phyloP scores from a whole-genome alignment of 1,284 basidiomycete genomes.

The Trametes sp. region DNA sequence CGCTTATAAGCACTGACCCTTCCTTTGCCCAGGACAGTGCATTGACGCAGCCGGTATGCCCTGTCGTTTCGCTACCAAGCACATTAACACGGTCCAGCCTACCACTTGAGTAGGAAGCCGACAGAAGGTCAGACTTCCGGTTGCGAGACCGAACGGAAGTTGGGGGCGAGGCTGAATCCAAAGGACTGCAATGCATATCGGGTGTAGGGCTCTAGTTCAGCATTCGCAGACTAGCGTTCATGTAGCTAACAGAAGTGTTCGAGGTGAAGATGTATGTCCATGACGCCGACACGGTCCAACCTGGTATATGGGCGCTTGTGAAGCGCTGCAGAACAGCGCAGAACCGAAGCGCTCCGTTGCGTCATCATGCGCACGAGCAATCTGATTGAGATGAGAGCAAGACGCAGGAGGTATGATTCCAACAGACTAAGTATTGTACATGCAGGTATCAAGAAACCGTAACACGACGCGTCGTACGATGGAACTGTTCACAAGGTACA shows the following conservation, averaged over 20 bases:
- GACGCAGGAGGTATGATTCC: slow-evolving; percentile 13
- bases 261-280: too few relatives aligned
- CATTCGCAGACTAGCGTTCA: too few relatives aligned
- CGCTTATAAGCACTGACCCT: slow-evolving; percentile 78
- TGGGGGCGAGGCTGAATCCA: slow-evolving; percentile 4
- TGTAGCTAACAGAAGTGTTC: too few relatives aligned
- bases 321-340: background rate
- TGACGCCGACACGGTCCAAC: too few relatives aligned
- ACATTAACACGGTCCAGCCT: slow-evolving; percentile 63
- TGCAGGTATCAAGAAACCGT: slow-evolving; percentile 28
- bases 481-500: background rate
- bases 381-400: too few relatives aligned
- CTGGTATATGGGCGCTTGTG: too few relatives aligned
- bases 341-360: slow-evolving; percentile 8
- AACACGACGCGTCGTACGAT: background rate
- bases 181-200: background rate
- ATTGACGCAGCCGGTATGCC: slow-evolving; percentile 86
- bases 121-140: slow-evolving; percentile 26
- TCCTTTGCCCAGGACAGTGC: slow-evolving; percentile 85
- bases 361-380: slow-evolving; percentile 6
- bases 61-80: slow-evolving; percentile 60
- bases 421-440: slow-evolving; percentile 24
- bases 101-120: slow-evolving; percentile 16
- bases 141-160: slow-evolving; percentile 10
- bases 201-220: too few relatives aligned